These are phyloP conservation scores for Centaurea solstitialis DNA, from an alignment of 129 eudicot genomes.

Conservation along the genomic window DNA sequence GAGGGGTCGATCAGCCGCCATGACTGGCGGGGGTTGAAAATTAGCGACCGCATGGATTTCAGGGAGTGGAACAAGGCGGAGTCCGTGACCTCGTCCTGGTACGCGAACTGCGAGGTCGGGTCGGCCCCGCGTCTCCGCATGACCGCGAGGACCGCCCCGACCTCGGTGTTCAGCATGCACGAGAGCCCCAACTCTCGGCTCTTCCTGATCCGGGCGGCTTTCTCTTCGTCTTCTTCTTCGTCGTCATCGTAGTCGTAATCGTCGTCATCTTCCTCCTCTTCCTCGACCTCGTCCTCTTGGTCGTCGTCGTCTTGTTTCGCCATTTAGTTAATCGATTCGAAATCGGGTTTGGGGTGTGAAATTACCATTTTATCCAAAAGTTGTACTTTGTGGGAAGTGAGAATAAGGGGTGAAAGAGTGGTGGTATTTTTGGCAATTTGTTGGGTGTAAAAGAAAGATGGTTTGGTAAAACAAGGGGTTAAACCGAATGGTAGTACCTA, in stretches of 20 bases:
- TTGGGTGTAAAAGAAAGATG: neutral
- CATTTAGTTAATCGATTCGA: constrained; percentile 22
- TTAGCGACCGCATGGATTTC: constrained; percentile 58
- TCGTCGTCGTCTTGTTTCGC: constrained; percentile 20
- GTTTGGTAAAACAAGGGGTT: constrained; percentile 17
- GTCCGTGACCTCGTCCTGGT: constrained; percentile 49
- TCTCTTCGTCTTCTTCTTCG: constrained; percentile 32
- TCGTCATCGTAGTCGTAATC: constrained; percentile 19
- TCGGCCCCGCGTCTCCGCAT: constrained; percentile 52
- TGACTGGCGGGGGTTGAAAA: constrained; percentile 73
- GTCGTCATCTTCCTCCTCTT: constrained; percentile 13
- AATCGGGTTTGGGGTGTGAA: neutral
- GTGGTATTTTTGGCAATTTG: constrained; percentile 12
- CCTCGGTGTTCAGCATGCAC: constrained; percentile 86
- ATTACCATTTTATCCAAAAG: neutral
- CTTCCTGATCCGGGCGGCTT: constrained; percentile 12
- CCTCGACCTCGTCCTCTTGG: constrained; percentile 15
- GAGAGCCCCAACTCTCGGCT: constrained; percentile 70
- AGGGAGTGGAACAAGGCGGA: constrained; percentile 47
- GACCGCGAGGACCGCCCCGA: constrained; percentile 80
- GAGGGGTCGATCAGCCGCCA: constrained; percentile 74
- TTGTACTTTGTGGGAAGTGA: neutral
- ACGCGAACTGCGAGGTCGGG: constrained; percentile 34
- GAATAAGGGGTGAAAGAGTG: constrained; percentile 8
- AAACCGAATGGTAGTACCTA: neutral